Evolutionary conservation across 2,329 filamentous ascomycete genomes (phyloP).

Genomic region (Colletotrichum sp.): DNA sequence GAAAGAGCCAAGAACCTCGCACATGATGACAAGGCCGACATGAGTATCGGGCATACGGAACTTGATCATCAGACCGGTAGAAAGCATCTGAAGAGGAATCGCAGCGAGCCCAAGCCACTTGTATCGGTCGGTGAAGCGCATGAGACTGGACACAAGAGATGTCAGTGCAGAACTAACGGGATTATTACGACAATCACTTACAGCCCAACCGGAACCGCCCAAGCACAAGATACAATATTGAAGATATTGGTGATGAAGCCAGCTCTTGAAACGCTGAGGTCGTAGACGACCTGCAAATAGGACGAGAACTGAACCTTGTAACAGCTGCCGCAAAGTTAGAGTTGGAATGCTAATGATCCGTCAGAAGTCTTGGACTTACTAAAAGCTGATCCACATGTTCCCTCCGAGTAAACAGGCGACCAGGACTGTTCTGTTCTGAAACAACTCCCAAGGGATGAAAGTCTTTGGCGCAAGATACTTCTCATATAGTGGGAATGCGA

Average conservation of each 20-base stretch:
- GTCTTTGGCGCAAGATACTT: conserved; percentile 51
- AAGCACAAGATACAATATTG: conserved; percentile 42
- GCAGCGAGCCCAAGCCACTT: conserved; percentile 33
- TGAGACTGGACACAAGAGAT: conserved; percentile 23
- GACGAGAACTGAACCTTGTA: conserved; percentile 47
- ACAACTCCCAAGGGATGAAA: conserved; percentile 48
- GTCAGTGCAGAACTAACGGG: not conserved
- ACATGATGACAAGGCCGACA: conserved; percentile 42
- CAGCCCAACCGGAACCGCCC: conserved; percentile 41
- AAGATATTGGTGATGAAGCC: conserved; percentile 37
- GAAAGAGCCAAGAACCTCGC: conserved; percentile 43
- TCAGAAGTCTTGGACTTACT: not conserved
- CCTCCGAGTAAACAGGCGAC: conserved; percentile 27
- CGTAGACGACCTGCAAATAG: conserved; percentile 42
- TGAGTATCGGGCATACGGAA: conserved; percentile 34
- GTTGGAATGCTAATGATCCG: not conserved
- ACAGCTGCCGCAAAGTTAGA: conserved; percentile 4
- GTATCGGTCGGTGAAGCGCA: conserved; percentile 35
- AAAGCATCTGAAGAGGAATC: conserved; percentile 35
- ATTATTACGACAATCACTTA: not conserved
- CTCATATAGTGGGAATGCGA: conserved; percentile 36
- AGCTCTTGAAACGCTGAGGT: conserved; percentile 28
- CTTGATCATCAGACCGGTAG: conserved; percentile 35
- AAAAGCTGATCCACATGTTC: conserved; percentile 32
- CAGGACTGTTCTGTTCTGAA: conserved; percentile 31